Percentiles rank a stretch among this genome's conserved stretches.
Evolutionary conservation across 2,329 filamentous ascomycete genomes (phyloP).

Genomic region (Phialemonium atrogriseum): DNA sequence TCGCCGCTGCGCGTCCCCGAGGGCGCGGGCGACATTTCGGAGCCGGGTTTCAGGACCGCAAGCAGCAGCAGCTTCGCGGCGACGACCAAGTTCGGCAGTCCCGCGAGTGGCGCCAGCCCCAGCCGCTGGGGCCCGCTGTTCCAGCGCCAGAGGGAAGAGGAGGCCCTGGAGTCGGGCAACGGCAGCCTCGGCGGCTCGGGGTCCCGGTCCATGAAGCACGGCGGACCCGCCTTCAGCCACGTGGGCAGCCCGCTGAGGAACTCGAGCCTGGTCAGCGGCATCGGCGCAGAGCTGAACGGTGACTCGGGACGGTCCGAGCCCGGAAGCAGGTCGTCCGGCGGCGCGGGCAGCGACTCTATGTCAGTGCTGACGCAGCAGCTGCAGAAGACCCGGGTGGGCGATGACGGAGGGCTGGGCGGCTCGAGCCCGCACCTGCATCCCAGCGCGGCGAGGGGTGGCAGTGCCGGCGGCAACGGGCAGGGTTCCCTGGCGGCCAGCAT

Average conservation of each 20-base stretch:
- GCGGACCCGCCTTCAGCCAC: conserved; percentile 53
- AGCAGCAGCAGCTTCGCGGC: no score
- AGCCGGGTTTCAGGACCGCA: no score
- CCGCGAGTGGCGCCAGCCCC: conserved; percentile 45
- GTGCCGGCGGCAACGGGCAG: conserved; percentile 26
- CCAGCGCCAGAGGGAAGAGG: conserved; percentile 52
- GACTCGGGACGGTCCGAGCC: conserved; percentile 27
- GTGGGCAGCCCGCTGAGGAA: conserved; percentile 59
- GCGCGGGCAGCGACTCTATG: conserved; percentile 37
- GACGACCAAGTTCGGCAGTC: conserved; percentile 52
- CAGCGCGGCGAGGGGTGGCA: conserved; percentile 32
- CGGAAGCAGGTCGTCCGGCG: conserved; percentile 32
- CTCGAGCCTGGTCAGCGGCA: conserved; percentile 49
- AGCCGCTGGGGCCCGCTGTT: conserved; percentile 55
- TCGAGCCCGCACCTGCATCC: conserved; percentile 44
- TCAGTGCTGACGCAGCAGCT: conserved; percentile 54
- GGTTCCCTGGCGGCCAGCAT: conserved; percentile 22
- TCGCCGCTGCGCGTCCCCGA: no score
- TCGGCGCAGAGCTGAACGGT: conserved; percentile 27
- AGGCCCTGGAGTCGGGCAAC: conserved; percentile 30
- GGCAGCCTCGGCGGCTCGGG: conserved; percentile 15
- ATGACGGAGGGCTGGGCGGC: conserved; percentile 31
- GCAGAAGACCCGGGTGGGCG: conserved; percentile 48
- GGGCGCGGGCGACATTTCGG: conserved; percentile 34
- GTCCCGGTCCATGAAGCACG: conserved; percentile 28